A percentile compares a stretch with the other conserved stretches of the same genome.
Evolutionary conservation across 139 green algal species (phyloP).

Genomic region (Zygnema cylindricum): DNA sequence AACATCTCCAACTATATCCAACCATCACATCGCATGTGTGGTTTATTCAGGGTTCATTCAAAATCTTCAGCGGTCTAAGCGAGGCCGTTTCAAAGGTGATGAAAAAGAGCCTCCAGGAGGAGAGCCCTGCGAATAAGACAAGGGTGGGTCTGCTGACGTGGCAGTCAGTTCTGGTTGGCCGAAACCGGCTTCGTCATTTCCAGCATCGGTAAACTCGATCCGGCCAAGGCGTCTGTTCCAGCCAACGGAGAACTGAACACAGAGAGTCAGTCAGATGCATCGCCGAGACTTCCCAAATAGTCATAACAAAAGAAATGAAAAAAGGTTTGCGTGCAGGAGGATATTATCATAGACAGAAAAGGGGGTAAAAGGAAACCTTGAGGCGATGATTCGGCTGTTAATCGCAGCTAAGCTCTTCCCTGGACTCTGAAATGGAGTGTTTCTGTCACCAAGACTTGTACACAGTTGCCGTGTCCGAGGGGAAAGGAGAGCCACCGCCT

Average conservation of each 20-base stretch:
- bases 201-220: constrained; percentile 29
- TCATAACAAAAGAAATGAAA: not conserved
- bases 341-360: too few relatives aligned
- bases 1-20: too few relatives aligned
- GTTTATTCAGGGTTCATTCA: too few relatives aligned
- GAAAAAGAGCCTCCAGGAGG: not conserved
- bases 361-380: constrained; percentile 18
- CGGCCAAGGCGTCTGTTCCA: constrained; percentile 37
- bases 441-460: constrained; percentile 15
- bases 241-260: not conserved
- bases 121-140: too few relatives aligned
- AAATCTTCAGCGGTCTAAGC: not conserved
- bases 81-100: not conserved
- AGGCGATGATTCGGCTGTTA: constrained; percentile 53
- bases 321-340: not conserved
- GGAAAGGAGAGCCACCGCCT: constrained; percentile 6
- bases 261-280: not conserved
- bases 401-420: constrained; percentile 40
- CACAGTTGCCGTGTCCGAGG: not conserved
- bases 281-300: not conserved
- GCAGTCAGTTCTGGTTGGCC: not conserved
- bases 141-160: too few relatives aligned
- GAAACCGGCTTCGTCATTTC: not conserved
- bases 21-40: too few relatives aligned
- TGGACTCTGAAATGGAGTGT: constrained; percentile 28